Conservation (phyloP, 2,329 filamentous ascomycete species). For the Chalara sp. region DNA sequence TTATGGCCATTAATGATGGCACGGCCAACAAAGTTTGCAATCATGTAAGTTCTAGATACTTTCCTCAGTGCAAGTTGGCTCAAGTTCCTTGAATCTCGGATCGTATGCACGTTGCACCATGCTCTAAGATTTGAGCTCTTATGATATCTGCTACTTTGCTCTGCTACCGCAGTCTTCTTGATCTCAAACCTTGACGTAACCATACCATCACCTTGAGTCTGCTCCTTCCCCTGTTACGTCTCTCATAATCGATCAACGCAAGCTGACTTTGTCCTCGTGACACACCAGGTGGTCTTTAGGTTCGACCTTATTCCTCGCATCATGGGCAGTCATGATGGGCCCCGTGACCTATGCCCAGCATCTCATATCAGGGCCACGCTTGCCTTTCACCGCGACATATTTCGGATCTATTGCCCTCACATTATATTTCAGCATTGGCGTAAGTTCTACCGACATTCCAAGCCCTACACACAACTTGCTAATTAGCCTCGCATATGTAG, state of each 20-base stretch:
- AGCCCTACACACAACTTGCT: too few species aligned
- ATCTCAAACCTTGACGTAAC: too few species aligned
- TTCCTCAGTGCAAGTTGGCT: too few species aligned
- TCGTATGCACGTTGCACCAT: too few species aligned
- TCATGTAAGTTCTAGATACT: conserved; percentile 66
- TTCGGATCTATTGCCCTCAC: conserved; percentile 89
- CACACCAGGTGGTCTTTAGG: conserved; percentile 83
- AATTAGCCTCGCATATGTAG: conserved; percentile 36
- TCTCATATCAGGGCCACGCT: conserved; percentile 72
- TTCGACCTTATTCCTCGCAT: conserved; percentile 80
- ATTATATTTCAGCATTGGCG: conserved; percentile 85
- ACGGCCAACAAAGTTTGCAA: conserved; percentile 88
- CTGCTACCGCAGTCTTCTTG: too few species aligned
- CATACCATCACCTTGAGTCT: too few species aligned
- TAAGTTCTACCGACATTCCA: conserved; percentile 44
- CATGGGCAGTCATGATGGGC: conserved; percentile 93
- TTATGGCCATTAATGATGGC: conserved; percentile 78
- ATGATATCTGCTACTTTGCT: too few species aligned
- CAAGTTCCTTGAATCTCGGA: too few species aligned
- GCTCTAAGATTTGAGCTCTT: too few species aligned
- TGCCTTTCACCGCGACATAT: conserved; percentile 91
- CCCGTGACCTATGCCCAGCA: conserved; percentile 77
- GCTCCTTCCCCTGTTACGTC: too few species aligned
- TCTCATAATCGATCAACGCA: too few species aligned
- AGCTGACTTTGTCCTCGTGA: conserved; percentile 23